Percentiles rank a stretch among this genome's conserved stretches.
phyloP scores from a whole-genome alignment of 352 stramenopile genomes.

The Pythium sp. region DNA sequence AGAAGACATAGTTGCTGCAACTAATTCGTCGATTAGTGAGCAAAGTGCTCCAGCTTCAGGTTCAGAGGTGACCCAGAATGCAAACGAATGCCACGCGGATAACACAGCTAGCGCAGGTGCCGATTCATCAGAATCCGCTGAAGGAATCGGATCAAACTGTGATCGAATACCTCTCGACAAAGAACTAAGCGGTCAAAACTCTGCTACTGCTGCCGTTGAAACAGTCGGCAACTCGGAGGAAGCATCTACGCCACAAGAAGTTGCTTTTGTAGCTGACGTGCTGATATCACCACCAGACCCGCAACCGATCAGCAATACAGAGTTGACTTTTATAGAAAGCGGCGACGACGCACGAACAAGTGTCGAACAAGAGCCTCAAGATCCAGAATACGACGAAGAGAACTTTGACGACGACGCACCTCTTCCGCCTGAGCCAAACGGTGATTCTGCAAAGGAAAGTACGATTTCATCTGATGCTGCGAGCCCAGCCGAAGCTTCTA shows the following conservation, averaged over 20 bases:
- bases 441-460: neutral
- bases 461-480: neutral
- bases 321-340: neutral
- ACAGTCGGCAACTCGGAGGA: neutral
- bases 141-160: neutral
- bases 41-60: neutral
- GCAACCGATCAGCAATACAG: too few relatives aligned
- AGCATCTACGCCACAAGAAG: neutral
- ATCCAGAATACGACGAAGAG: conserved; percentile 16
- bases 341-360: neutral
- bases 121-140: neutral
- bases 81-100: neutral
- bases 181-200: neutral
- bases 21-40: neutral
- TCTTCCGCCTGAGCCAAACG: neutral
- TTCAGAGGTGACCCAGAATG: neutral
- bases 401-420: conserved; percentile 13
- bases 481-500: neutral
- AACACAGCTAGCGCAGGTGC: neutral
- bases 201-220: neutral
- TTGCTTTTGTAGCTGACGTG: neutral
- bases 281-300: neutral
- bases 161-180: neutral
- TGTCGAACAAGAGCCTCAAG: neutral
- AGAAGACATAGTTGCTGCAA: neutral